phyloP scores from a whole-genome alignment of 2,329 filamentous ascomycete species.

The Fusarium secorum region DNA sequence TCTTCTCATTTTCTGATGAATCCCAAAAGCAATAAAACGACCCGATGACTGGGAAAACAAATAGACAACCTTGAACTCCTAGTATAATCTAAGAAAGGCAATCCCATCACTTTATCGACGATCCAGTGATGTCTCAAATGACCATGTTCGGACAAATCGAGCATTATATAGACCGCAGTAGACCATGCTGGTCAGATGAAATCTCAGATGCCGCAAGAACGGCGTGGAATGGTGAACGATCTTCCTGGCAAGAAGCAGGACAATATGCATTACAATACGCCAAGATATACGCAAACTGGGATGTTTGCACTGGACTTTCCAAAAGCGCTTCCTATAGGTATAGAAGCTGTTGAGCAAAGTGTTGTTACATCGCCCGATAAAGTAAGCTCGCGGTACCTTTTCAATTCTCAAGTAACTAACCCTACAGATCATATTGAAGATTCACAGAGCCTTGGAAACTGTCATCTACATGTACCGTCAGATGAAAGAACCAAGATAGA shows the following conservation, averaged over 20 bases:
- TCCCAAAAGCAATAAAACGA: not conserved
- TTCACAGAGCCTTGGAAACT: too few relatives aligned
- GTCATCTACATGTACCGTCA: too few relatives aligned
- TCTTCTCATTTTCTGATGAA: not conserved
- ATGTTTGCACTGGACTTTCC: too few relatives aligned
- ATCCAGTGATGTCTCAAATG: not conserved
- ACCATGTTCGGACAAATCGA: not conserved
- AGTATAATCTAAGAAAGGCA: not conserved
- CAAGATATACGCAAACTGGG: too few relatives aligned
- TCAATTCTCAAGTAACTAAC: not conserved
- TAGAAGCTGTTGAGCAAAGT: too few relatives aligned
- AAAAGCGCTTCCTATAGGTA: too few relatives aligned
- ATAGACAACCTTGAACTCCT: not conserved
- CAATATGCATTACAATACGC: too few relatives aligned
- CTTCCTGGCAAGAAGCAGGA: not conserved
- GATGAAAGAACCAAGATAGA: too few relatives aligned
- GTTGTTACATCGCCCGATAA: not conserved
- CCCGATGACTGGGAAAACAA: too few relatives aligned
- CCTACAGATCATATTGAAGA: too few relatives aligned
- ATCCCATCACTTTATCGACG: not conserved
- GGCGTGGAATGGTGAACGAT: accelerated
- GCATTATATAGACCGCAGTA: not conserved
- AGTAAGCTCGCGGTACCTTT: not conserved
- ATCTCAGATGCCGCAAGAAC: not conserved
- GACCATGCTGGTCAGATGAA: not conserved